phyloP scores from a whole-genome alignment of 805 yeast species.

The Torulaspora quercuum region DNA sequence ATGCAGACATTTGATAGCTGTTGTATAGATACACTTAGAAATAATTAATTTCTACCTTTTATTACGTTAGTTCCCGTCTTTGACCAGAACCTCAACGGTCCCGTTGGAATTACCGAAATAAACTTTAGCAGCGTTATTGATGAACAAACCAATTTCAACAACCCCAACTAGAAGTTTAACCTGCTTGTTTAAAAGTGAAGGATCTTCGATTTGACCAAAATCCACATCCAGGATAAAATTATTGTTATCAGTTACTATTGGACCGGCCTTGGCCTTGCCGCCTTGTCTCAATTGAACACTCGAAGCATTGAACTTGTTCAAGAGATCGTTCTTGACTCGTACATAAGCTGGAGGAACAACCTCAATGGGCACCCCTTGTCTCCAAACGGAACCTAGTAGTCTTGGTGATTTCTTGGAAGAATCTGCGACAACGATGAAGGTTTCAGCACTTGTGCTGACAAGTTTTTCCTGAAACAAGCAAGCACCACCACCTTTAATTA shows the following conservation, averaged over 20 bases:
- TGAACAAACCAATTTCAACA: constrained; percentile 92
- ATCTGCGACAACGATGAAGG: constrained; percentile 88
- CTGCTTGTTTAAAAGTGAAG: constrained; percentile 52
- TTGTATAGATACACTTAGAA: constrained; percentile 11
- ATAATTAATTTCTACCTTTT: constrained; percentile 3
- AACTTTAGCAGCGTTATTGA: constrained; percentile 64
- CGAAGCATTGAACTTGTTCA: constrained; percentile 43
- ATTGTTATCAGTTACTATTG: constrained; percentile 92
- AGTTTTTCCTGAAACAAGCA: constrained; percentile 94
- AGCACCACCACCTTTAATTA: constrained; percentile 99
- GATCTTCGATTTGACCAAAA: constrained; percentile 67
- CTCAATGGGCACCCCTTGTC: constrained; percentile 90
- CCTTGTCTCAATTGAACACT: constrained; percentile 78
- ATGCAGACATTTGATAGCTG: constrained; percentile 6
- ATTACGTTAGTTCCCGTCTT: no score
- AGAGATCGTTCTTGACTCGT: constrained; percentile 64
- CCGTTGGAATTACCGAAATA: constrained; percentile 91
- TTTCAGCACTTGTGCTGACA: constrained; percentile 75
- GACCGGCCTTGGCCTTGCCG: constrained; percentile 92
- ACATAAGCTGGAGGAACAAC: constrained; percentile 86
- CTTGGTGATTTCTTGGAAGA: constrained; percentile 72
- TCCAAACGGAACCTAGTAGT: constrained; percentile 76
- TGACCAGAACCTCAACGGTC: constrained; percentile 38
- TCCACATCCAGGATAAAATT: constrained; percentile 91
- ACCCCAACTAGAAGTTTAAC: constrained; percentile 85